Conservation (phyloP, 306 rosid species). For the Potentilla sterilis region DNA sequence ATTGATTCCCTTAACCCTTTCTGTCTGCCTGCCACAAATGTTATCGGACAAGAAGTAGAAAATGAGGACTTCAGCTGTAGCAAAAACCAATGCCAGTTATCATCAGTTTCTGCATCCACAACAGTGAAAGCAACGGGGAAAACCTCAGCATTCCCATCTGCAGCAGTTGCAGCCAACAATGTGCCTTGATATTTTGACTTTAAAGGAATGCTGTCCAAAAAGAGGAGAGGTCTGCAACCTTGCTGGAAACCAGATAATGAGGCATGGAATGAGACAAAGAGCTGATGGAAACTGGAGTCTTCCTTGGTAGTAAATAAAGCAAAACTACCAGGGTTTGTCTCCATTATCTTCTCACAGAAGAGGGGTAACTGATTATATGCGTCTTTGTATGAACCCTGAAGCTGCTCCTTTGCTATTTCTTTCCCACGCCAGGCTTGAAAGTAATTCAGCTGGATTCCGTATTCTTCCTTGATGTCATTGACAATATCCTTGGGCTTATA, state of each 20-base stretch:
- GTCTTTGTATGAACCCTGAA: conserved; percentile 94
- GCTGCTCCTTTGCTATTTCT: conserved; percentile 99
- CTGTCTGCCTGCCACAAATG: conserved; percentile 90
- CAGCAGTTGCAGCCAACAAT: conserved; percentile 83
- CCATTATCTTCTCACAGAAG: conserved; percentile 85
- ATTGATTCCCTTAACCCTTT: conserved; percentile 77
- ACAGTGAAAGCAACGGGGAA: conserved; percentile 93
- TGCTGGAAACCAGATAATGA: conserved; percentile 87
- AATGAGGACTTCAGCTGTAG: conserved; percentile 76
- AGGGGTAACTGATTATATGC: conserved; percentile 84
- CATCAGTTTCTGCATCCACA: conserved; percentile 86
- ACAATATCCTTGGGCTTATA: conserved; percentile 99
- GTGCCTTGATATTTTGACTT: conserved; percentile 96
- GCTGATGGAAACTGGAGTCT: conserved; percentile 90
- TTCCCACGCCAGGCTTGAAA: conserved; percentile 99
- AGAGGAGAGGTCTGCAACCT: conserved; percentile 92
- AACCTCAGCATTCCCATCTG: conserved; percentile 82
- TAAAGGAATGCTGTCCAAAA: conserved; percentile 75
- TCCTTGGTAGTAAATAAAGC: conserved; percentile 86
- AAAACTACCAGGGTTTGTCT: conserved; percentile 87
- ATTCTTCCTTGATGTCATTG: conserved; percentile 87
- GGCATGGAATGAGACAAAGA: conserved; percentile 89
- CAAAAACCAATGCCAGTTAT: conserved; percentile 92
- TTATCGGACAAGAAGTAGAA: conserved; percentile 63
- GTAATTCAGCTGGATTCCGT: conserved; percentile 91